Conservation (phyloP, 208 protist genomes). For the Wallacemonas sp. region DNA sequence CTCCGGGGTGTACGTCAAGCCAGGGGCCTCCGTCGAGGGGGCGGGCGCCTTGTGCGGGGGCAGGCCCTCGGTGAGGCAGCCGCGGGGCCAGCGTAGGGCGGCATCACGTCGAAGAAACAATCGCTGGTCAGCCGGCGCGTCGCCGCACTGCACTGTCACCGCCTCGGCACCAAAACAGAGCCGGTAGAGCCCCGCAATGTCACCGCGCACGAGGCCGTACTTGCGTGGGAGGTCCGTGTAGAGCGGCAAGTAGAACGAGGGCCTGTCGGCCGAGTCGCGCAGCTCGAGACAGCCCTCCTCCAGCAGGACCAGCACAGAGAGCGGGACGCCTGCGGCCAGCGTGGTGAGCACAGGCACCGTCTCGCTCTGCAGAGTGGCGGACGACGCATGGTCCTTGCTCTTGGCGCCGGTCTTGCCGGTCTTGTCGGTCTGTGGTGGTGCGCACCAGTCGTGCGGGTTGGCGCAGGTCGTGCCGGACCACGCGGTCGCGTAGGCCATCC, state of each 20-base stretch:
- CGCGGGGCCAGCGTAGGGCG: background rate
- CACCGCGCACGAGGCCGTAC: background rate
- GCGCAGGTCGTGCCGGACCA: background rate
- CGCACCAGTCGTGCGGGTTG: background rate
- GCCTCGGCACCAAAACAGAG: background rate
- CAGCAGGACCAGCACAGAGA: background rate
- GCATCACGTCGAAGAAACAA: background rate
- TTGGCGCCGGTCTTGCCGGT: too few relatives aligned
- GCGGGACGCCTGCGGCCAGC: background rate
- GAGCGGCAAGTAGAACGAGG: background rate
- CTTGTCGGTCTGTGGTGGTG: background rate
- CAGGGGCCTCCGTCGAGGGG: background rate
- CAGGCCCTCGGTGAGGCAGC: background rate
- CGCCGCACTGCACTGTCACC: background rate
- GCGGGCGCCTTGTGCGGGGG: background rate
- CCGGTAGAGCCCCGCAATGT: background rate
- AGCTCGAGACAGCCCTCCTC: background rate
- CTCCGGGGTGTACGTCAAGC: background rate
- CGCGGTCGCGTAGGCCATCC: background rate
- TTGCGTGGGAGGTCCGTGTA: background rate
- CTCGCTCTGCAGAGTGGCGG: constrained; percentile 5
- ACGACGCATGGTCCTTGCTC: too few relatives aligned
- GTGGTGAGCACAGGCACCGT: background rate
- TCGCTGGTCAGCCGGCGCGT: background rate
- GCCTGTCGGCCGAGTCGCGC: too few relatives aligned